A percentile compares a stretch with the other conserved stretches of the same genome.
Conservation (phyloP, 2,329 filamentous ascomycete species). For the Hortaea sp. region DNA sequence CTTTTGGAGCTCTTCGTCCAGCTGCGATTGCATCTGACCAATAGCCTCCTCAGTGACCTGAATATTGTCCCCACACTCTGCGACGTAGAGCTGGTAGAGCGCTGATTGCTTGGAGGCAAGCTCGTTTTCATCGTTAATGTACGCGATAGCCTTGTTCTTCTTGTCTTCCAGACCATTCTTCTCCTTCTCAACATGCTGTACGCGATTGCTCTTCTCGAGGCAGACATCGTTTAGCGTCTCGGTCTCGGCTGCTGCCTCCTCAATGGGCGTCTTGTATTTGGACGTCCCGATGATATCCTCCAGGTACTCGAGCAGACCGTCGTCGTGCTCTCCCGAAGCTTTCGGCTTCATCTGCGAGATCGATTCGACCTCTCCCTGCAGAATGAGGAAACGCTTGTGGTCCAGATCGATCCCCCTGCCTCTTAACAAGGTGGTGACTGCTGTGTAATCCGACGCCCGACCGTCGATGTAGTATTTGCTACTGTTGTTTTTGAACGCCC, state of each 20-base stretch:
- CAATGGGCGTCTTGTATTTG: constrained; percentile 94
- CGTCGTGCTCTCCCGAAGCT: constrained; percentile 87
- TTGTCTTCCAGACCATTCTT: constrained; percentile 88
- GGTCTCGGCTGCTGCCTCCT: constrained; percentile 82
- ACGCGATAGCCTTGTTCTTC: constrained; percentile 87
- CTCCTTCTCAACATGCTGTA: constrained; percentile 97
- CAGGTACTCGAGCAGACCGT: constrained; percentile 89
- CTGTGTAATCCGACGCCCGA: constrained; percentile 81
- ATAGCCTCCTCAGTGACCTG: constrained; percentile 83
- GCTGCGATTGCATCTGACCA: constrained; percentile 75
- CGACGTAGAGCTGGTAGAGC: constrained; percentile 83
- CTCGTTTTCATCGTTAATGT: constrained; percentile 87
- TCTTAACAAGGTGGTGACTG: constrained; percentile 76
- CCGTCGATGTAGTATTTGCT: constrained; percentile 98
- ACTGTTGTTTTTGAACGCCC: constrained; percentile 93
- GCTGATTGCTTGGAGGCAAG: constrained; percentile 79
- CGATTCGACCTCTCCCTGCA: constrained; percentile 96
- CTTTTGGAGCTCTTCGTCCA: constrained; percentile 81
- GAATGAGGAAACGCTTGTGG: constrained; percentile 93
- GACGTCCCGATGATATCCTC: constrained; percentile 99
- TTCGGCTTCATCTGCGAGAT: constrained; percentile 99
- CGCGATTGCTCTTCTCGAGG: constrained; percentile 85
- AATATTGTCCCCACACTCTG: constrained; percentile 81
- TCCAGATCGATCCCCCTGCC: constrained; percentile 89
- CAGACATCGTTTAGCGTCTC: constrained; percentile 92